A percentile compares a stretch with the other conserved stretches of the same genome.
phyloP scores from a whole-genome alignment of 805 yeast genomes.

The Grigorovia jiainica region DNA sequence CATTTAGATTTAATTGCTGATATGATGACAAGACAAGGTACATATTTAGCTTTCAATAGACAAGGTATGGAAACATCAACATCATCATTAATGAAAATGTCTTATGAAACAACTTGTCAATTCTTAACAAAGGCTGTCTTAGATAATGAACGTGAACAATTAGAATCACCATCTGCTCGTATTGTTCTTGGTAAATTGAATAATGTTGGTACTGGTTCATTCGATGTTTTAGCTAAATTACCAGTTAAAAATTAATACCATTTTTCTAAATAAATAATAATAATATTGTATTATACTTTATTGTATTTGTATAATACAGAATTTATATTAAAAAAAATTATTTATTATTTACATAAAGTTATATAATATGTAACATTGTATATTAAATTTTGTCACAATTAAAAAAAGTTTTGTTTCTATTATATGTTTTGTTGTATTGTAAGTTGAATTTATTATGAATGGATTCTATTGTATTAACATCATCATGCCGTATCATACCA shows the following conservation, averaged over 20 bases:
- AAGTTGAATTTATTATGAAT: background rate
- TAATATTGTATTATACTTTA: no score
- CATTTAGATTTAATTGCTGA: constrained; percentile 96
- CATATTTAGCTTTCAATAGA: constrained; percentile 92
- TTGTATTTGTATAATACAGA: no score
- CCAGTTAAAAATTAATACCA: constrained; percentile 11
- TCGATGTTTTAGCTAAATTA: constrained; percentile 55
- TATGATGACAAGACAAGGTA: constrained; percentile 98
- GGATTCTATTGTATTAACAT: no score
- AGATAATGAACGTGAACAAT: constrained; percentile 79
- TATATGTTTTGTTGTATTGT: background rate
- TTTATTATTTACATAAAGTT: background rate
- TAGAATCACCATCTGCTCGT: constrained; percentile 88
- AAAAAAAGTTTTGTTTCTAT: background rate
- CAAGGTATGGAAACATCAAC: constrained; percentile 96
- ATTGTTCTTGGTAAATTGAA: constrained; percentile 87
- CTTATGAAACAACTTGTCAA: constrained; percentile 96
- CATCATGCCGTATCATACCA: no score
- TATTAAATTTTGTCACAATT: background rate
- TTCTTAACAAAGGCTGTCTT: constrained; percentile 93
- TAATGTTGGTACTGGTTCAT: constrained; percentile 92
- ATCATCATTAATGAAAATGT: constrained; percentile 96
- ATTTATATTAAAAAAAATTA: no score
- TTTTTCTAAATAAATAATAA: no score
- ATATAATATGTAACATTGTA: constrained; percentile 1